A percentile compares a stretch with the other conserved stretches of the same genome.
phyloP scores from a whole-genome alignment of 495 filamentous ascomycete species.

The Aspergillus kassunensis region DNA sequence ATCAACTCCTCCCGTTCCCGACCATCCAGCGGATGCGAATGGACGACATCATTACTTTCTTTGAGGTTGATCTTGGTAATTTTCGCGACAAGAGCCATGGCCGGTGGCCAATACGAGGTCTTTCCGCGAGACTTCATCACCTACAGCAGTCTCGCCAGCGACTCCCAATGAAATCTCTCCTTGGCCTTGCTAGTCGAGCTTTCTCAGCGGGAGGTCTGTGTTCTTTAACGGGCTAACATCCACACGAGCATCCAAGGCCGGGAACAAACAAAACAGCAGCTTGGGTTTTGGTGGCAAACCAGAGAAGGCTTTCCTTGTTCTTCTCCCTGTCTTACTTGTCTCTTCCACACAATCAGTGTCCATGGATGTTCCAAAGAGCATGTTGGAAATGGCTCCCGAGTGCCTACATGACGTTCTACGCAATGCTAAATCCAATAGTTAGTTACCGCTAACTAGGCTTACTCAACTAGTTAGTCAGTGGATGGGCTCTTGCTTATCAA shows the following conservation, averaged over 20 bases:
- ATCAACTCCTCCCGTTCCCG: not conserved
- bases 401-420: too few relatives aligned
- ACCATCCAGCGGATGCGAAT: not conserved
- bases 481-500: not conserved
- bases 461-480: not conserved
- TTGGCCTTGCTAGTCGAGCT: slow-evolving; percentile 13
- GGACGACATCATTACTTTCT: slow-evolving; percentile 6
- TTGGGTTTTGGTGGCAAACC: slow-evolving; percentile 6
- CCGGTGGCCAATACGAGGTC: not conserved
- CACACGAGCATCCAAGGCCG: slow-evolving; percentile 11
- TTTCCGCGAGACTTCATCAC: not conserved
- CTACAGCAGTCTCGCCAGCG: slow-evolving; percentile 1
- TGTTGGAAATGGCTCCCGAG: too few relatives aligned
- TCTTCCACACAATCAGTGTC: not conserved
- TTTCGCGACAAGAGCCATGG: not conserved
- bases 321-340: not conserved
- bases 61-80: slow-evolving; percentile 5
- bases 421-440: not conserved
- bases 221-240: slow-evolving; percentile 13
- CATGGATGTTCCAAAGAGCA: too few relatives aligned
- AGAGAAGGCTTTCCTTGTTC: not conserved
- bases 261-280: not conserved
- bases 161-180: slow-evolving; percentile 1
- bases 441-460: not conserved
- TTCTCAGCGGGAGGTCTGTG: slow-evolving; percentile 15